Evolutionary conservation across 2,329 filamentous ascomycete species (phyloP), one percentile per base, ranked within the genome.

Genomic region (Xylaria sp.): DNA sequence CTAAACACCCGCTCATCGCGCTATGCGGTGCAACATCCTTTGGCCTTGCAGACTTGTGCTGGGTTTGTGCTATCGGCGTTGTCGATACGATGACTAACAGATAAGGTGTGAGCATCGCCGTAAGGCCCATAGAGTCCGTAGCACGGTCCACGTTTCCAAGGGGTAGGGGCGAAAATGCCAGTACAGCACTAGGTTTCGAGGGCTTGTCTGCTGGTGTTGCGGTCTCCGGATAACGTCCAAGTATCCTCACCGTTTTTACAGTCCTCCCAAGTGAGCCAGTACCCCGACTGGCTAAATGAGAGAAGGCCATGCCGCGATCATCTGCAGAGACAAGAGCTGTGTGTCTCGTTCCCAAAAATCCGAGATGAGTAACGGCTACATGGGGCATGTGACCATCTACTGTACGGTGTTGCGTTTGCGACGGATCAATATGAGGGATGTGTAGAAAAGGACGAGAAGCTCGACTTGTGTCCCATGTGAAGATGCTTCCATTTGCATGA

Each of bases 71-170:
- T 43, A 98, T 88, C 0, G 96, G 96, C 0, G 95, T 99, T 0
- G 96, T 99, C 0, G 97, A 99, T 13, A 99, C 96, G 75, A 99
- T 94, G 46, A 99, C 96, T 48, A 99, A 85, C 4, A 99, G 84
- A 80, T 99, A 98, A 0, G 96, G 96, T 0, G 96, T 99, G 66
- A 99, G 85, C 86, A 99, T 94, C 5, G 97, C 97, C 52, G 97
- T 98, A 66, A 99, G 82, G 0, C 96, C 96, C 84, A 99, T 89
- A 2, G 87, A 86, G 79, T 99, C 96, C 2, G 94, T 97, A 6
- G 91, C 87, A 72, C 95, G 91, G 78, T 97, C 94, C 2, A 97
- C 89, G 76, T 98, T 99, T n/a, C 96, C 96, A 0, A 99, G 85
- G 0, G 97, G 96, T 41, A 98, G 83, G 12, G 96, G 90, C 3